Base-by-base conservation (phyloP, 1,284 basidiomycete genomes). In the Irpex sp. region DNA sequence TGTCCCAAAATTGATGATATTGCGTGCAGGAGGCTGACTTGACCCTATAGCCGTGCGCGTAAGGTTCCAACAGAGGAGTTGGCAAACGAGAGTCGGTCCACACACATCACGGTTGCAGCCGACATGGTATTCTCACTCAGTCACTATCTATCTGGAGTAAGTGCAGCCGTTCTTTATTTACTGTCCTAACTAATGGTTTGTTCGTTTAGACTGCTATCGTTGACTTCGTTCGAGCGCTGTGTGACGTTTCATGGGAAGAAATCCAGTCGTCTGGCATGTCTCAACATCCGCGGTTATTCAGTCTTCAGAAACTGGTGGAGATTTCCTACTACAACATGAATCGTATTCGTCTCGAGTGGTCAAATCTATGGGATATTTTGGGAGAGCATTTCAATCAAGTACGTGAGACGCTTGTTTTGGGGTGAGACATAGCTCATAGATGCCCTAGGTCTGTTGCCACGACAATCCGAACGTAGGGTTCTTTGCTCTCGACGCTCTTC, bases 241-340 rank as follows among this genome's bases (percentile, higher is more conserved):
- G 94, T 73, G 94, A 97, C 70, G 93, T 99, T 36, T 99, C 97
- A 46, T 98, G 97, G 97, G 95, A 99, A 73, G 97, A 99, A 78
- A 99, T 99, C 59, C 95, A 98, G 75, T 96, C 95, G 0, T 98
- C 96, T 0, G 95, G 96, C 21, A 78, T 95, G 49, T 96, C 95
- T 5, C 90, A 95, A 67, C 91, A 94, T 71, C 97, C 97, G 1
- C 88, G 97, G 55, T 82, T 98, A 63, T 99, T 99, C 82, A 98
- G 96, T 75, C 79, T 99, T 66, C 97, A 99, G 75, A 99, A 99
- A 79, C 82, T 99, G 54, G 97, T 99, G 56, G 97, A 99, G 75
- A 99, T 99, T 67, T 97, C 95, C 21, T 99, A 99, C 78, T 99
- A 99, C 81, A 99, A 99, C 78, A 99, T 99, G 97, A 90, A 84